Percentiles rank a stretch among this genome's conserved stretches.
These are phyloP conservation scores for Anacardium occidentale DNA, from an alignment of 345 rosid genomes.

Conservation along the genomic window DNA sequence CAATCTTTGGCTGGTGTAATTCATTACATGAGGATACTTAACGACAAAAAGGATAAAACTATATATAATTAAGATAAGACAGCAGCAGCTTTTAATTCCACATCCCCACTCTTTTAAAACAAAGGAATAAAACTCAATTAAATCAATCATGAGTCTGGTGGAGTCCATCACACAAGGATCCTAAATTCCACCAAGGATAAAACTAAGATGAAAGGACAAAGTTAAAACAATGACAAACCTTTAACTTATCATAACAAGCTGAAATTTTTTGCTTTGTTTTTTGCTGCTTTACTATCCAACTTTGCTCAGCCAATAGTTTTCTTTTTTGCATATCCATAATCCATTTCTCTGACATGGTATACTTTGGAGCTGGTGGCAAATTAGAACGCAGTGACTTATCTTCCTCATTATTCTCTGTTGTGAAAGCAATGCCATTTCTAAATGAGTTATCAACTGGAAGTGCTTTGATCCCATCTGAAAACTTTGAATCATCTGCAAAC, in stretches of 20 bases:
- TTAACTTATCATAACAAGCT: constrained; percentile 58
- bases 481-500: constrained; percentile 20
- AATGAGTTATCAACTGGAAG: constrained; percentile 21
- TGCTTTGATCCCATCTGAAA: constrained; percentile 23
- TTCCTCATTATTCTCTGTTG: constrained; percentile 55
- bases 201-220: constrained; percentile 17
- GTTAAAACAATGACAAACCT: constrained; percentile 46
- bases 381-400: constrained; percentile 41
- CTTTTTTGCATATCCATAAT: constrained; percentile 61
- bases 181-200: constrained; percentile 5
- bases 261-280: constrained; percentile 60
- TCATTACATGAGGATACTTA: constrained; percentile 3
- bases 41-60: constrained; percentile 14
- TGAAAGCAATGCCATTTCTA: constrained; percentile 30
- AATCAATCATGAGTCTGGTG: not conserved
- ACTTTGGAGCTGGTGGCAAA: constrained; percentile 52
- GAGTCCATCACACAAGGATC: not conserved
- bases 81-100: not conserved
- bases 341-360: constrained; percentile 87
- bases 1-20: not conserved
- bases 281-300: constrained; percentile 61
- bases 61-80: constrained; percentile 1
- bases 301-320: constrained; percentile 52
- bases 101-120: not conserved
- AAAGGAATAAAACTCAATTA: constrained; percentile 6